A percentile compares a stretch with the other conserved stretches of the same genome.
Evolutionary conservation across 2,329 filamentous ascomycete genomes (phyloP).

Genomic region (Aureobasidium sp.): DNA sequence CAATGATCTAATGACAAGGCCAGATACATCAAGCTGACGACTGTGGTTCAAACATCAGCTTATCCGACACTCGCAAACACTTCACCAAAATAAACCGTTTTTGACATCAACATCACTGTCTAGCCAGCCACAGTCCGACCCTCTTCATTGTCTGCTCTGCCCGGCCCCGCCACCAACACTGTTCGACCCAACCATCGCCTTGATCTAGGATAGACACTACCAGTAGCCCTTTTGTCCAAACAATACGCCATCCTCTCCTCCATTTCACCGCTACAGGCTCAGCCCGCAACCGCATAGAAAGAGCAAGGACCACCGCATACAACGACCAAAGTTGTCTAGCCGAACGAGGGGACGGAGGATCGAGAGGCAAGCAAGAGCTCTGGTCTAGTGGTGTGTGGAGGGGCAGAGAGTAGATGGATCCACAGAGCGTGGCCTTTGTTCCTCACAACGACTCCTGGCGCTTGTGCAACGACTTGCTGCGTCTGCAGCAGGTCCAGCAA

Average conservation of each 20-base stretch:
- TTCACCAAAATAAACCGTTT: not conserved
- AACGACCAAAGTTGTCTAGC: no score
- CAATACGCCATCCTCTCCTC: not conserved
- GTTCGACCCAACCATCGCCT: not conserved
- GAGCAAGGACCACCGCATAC: not conserved
- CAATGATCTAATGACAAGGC: not conserved
- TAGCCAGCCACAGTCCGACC: not conserved
- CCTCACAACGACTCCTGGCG: conserved; percentile 50
- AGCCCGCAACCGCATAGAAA: not conserved
- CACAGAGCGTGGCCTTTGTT: conserved; percentile 52
- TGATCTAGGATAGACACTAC: not conserved
- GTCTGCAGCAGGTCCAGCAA: conserved; percentile 50
- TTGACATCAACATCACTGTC: not conserved
- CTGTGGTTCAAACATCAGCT: not conserved
- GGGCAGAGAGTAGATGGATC: conserved; percentile 43
- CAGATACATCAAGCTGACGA: not conserved
- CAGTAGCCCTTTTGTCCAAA: not conserved
- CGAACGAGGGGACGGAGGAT: not conserved
- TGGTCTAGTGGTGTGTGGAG: not conserved
- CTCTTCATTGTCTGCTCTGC: not conserved
- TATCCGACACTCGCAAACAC: not conserved
- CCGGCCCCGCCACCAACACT: not conserved
- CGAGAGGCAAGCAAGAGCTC: not conserved
- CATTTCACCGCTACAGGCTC: not conserved
- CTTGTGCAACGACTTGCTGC: conserved; percentile 52